Conservation (phyloP, 2,329 filamentous ascomycete species). For the Fusarium subglutinans region DNA sequence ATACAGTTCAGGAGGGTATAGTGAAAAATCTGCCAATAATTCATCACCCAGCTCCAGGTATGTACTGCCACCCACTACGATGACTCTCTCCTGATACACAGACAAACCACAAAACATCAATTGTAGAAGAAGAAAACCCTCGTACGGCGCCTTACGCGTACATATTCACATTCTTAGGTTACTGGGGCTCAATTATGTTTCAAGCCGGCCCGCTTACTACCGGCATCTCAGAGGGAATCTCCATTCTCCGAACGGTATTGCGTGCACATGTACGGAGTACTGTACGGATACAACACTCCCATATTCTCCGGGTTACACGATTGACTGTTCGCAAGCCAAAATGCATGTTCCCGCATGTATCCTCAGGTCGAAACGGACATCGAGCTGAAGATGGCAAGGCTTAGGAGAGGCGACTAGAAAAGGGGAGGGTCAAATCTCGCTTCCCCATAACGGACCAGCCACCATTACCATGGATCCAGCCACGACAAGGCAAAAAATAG, state of each 20-base stretch:
- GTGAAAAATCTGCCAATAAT: background rate
- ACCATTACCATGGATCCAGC: background rate
- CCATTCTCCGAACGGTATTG: constrained; percentile 14
- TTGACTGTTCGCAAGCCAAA: background rate
- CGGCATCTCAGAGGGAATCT: background rate
- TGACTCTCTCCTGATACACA: background rate
- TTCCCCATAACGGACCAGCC: constrained; percentile 33
- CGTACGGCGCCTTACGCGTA: constrained; percentile 1
- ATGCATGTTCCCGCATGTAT: background rate
- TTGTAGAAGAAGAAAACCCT: background rate
- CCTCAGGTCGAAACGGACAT: constrained; percentile 2
- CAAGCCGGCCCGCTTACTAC: constrained; percentile 16
- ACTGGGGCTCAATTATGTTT: constrained; percentile 12
- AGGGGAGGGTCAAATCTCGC: constrained; percentile 36
- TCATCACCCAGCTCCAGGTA: background rate
- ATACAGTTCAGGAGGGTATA: background rate
- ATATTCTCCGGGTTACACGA: constrained; percentile 14
- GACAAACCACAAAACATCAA: background rate
- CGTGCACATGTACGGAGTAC: background rate
- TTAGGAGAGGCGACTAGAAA: constrained; percentile 4
- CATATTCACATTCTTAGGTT: background rate
- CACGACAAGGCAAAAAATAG: constrained; percentile 14
- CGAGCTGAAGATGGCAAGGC: background rate
- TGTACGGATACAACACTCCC: background rate
- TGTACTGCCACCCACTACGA: background rate